Percentiles rank a stretch among this genome's conserved stretches.
phyloP scores from a whole-genome alignment of 352 stramenopile species.

The Blastocystis sp. region DNA sequence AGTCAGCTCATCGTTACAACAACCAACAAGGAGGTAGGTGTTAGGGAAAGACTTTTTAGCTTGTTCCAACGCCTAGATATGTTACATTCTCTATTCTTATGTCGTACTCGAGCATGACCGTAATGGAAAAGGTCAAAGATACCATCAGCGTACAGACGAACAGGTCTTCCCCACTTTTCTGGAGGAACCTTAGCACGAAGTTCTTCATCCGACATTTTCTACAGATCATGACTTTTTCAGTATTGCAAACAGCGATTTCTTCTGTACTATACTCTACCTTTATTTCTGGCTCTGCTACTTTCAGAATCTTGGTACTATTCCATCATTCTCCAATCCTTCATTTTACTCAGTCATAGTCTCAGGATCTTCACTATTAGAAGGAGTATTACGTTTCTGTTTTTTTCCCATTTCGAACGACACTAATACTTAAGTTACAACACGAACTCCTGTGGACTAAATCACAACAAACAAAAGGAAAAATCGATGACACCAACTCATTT shows the following conservation, averaged over 20 bases:
- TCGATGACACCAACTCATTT: background rate
- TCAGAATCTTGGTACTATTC: conserved; percentile 42
- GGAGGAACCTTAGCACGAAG: conserved; percentile 59
- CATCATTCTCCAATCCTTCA: background rate
- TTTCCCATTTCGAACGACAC: background rate
- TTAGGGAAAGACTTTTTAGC: conserved; percentile 78
- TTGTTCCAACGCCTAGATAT: conserved; percentile 72
- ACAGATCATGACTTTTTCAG: background rate
- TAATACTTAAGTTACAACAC: background rate
- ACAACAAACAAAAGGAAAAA: background rate
- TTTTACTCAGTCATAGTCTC: background rate
- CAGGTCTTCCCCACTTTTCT: conserved; percentile 65
- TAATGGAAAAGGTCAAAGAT: conserved; percentile 83
- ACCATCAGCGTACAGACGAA: conserved; percentile 77
- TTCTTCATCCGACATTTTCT: conserved; percentile 63
- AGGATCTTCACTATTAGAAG: background rate
- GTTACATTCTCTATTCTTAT: background rate
- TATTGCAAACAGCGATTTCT: conserved; percentile 11
- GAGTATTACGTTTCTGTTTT: background rate
- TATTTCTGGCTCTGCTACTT: background rate
- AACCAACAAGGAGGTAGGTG: conserved; percentile 76
- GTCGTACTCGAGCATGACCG: conserved; percentile 69
- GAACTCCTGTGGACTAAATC: no score
- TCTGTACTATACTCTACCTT: background rate
- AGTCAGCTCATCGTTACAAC: conserved; percentile 77